Conservation (phyloP, 352 stramenopile species). For the Phytophthora litchii region DNA sequence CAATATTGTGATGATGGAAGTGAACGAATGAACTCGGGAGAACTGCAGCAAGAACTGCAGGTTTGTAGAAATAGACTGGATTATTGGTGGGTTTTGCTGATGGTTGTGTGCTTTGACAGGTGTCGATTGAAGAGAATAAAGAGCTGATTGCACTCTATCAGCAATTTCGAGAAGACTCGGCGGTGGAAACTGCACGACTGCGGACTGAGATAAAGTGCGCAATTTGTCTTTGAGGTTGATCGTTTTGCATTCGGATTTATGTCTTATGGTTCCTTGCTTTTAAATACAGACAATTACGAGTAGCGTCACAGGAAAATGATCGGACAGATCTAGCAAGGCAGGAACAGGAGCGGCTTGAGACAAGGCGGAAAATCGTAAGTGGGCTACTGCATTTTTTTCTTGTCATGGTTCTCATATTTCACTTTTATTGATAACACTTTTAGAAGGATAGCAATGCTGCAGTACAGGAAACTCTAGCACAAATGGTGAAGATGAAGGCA, state of each 20-base stretch:
- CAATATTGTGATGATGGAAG: conserved; percentile 47
- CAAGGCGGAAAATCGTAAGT: conserved; percentile 45
- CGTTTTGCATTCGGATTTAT: background rate
- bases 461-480: conserved; percentile 57
- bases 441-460: conserved; percentile 61
- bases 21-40: conserved; percentile 32
- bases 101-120: conserved; percentile 26
- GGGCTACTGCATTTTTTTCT: background rate
- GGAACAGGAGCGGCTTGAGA: conserved; percentile 48
- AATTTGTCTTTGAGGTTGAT: background rate
- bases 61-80: conserved; percentile 6
- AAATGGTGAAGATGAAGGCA: conserved; percentile 64
- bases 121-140: conserved; percentile 74
- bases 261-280: background rate
- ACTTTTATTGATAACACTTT: conserved; percentile 3
- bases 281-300: conserved; percentile 25
- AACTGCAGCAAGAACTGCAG: conserved; percentile 60
- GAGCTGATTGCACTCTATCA: conserved; percentile 78
- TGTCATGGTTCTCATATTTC: background rate
- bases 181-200: conserved; percentile 50
- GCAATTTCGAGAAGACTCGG: conserved; percentile 65
- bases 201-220: conserved; percentile 64
- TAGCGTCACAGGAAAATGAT: conserved; percentile 23
- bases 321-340: conserved; percentile 18
- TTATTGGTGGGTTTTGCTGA: background rate